These are phyloP conservation scores for Saxophila tyrrhenica DNA, from an alignment of 495 filamentous ascomycete genomes.

Conservation along the genomic window DNA sequence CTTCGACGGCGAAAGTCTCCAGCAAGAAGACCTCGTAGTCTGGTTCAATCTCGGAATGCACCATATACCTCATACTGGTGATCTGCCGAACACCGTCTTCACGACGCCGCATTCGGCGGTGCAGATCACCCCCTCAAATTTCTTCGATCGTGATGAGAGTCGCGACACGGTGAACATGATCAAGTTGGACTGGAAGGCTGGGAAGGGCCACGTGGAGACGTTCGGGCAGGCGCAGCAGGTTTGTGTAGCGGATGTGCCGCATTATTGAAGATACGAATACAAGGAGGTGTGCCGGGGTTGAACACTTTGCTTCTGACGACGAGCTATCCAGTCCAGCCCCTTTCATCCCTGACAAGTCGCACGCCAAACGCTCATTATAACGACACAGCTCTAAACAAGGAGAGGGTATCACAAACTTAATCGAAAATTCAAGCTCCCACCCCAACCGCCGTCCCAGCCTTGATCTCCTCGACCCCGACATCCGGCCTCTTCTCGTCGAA, in stretches of 20 bases:
- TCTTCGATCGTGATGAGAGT: conserved; percentile 14
- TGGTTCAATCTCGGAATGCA: conserved; percentile 49
- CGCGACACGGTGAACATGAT: conserved; percentile 15
- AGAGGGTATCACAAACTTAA: neutral
- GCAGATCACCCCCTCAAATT: conserved; percentile 17
- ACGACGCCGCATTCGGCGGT: conserved; percentile 11
- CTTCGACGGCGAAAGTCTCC: conserved; percentile 41
- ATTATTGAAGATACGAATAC: no score
- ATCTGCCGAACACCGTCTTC: conserved; percentile 18
- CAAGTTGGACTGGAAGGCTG: conserved; percentile 12
- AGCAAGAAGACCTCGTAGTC: conserved; percentile 36
- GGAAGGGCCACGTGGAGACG: conserved; percentile 23
- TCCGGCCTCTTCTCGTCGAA: neutral
- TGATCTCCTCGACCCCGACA: neutral
- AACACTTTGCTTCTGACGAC: no score
- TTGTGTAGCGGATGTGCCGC: no score
- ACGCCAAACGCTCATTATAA: no score
- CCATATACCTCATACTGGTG: conserved; percentile 35
- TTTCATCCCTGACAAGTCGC: no score
- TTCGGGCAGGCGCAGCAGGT: conserved; percentile 29
- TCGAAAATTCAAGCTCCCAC: neutral
- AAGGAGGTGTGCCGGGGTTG: no score
- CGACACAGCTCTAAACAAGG: neutral
- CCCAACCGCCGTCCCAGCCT: neutral
- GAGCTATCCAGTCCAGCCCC: no score